Evolutionary conservation across 345 rosid species (phyloP), one percentile per base, ranked within the genome.

Genomic region (Cardamine resedifolia): DNA sequence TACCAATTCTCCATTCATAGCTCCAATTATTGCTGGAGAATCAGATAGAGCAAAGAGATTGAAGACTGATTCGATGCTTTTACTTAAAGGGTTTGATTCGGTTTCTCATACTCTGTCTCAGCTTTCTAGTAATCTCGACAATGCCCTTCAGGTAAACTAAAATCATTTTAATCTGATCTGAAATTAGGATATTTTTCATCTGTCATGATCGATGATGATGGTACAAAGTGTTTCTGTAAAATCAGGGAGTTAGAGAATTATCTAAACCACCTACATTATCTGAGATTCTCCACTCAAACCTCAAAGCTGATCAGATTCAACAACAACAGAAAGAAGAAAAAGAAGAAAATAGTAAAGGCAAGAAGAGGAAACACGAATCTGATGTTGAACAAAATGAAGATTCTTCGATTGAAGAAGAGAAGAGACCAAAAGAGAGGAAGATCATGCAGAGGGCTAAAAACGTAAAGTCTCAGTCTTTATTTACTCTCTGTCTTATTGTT

Each of bases 51-150:
- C 85, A 10, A 78, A 84, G 75, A 77, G 84, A 58, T 73, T 85
- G 77, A 92, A 90, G 80, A 92, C 84, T 19, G 99, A 92, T 65
- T 83, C 99, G 0, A 47, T 81, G 88, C 92, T 96, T 80, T 68
- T 96, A 79, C 82, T 88, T 27, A 84, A 83, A 82, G 99, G 98
- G 39, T 96, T 96, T 71, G 98, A 96, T 47, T 92, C 99, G 18
- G 64, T 91, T 20, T 76, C 89, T 15, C 87, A 83, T 16, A 77
- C 88, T n/a, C 81, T 92, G 31, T 92, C 97, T 70, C 88, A 77
- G 76, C 89, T 96, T 20, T 96, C 94, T 19, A 81, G 71, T 73
- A 91, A 90, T 68, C 82, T 95, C 24, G 92, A 85, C 45, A 85
- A 80, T n/a, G 92, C 98, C 69, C 94, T 96, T 75, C 97, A 85